Conservation (phyloP, 768 basidiomycete genomes). For the Xerocomellus intermedius region DNA sequence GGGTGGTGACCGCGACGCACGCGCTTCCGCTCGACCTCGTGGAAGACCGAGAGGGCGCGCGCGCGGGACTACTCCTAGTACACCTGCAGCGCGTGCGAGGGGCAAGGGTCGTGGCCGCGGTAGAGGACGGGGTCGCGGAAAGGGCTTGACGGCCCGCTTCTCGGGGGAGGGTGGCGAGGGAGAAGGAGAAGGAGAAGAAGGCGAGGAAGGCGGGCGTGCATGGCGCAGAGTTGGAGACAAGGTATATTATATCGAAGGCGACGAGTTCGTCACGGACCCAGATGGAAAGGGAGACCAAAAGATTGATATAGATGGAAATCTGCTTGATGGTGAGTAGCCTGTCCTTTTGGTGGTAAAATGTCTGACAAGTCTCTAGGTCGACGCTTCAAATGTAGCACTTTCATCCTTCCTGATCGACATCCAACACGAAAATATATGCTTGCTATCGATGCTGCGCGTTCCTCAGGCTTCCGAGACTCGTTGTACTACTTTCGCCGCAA, state of each 20-base stretch:
- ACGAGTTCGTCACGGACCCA: conserved; percentile 83
- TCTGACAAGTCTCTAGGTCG: conserved; percentile 52
- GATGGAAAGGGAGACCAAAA: conserved; percentile 90
- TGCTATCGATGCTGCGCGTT: conserved; percentile 95
- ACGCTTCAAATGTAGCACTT: conserved; percentile 85
- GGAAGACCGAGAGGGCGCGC: conserved; percentile 40
- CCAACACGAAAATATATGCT: conserved; percentile 88
- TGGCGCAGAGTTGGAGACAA: conserved; percentile 73
- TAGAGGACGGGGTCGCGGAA: conserved; percentile 40
- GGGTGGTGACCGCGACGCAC: conserved; percentile 36
- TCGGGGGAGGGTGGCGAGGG: conserved; percentile 37
- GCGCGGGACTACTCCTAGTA: conserved; percentile 30
- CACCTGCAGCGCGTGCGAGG: conserved; percentile 33
- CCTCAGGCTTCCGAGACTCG: conserved; percentile 94
- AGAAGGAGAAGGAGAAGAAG: conserved; percentile 40
- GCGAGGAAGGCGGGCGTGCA: conserved; percentile 52
- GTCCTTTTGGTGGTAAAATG: not conserved
- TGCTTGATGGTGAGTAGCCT: conserved; percentile 70
- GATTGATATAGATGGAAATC: conserved; percentile 79
- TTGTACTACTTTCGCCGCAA: conserved; percentile 97
- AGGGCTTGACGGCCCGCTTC: conserved; percentile 27
- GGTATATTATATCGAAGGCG: conserved; percentile 77
- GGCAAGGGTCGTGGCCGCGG: conserved; percentile 41
- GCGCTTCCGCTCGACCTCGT: conserved; percentile 33
- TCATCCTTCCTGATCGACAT: conserved; percentile 81